phyloP scores from a whole-genome alignment of 1,284 basidiomycete genomes.

The Exobasidium rhododendri region DNA sequence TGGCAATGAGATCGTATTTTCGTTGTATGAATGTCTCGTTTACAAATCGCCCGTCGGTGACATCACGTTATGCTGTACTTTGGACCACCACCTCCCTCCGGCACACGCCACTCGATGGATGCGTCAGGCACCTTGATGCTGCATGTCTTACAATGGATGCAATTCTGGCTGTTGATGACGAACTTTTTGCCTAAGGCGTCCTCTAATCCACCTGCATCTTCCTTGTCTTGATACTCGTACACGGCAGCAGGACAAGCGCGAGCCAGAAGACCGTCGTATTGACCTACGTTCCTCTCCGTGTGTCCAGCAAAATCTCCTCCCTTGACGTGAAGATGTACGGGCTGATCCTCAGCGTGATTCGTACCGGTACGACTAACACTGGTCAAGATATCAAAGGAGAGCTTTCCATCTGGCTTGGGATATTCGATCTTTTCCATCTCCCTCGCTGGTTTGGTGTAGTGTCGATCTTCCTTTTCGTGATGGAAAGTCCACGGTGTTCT shows the following conservation, averaged over 20 bases:
- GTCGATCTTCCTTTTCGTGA: slow-evolving; percentile 68
- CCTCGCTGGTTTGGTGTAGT: slow-evolving; percentile 50
- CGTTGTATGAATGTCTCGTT: no score
- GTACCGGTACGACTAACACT: slow-evolving; percentile 87
- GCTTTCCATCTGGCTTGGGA: slow-evolving; percentile 80
- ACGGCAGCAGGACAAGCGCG: slow-evolving; percentile 92
- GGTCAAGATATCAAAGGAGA: slow-evolving; percentile 91
- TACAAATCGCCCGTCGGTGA: no score
- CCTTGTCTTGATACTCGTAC: slow-evolving; percentile 84
- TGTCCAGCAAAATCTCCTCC: slow-evolving; percentile 64
- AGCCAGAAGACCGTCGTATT: slow-evolving; percentile 82
- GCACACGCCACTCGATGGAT: slow-evolving; percentile 48
- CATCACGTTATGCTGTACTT: slow-evolving; percentile 49
- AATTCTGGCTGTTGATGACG: slow-evolving; percentile 70
- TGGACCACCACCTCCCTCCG: slow-evolving; percentile 53
- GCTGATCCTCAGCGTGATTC: slow-evolving; percentile 95
- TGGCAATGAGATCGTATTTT: no score
- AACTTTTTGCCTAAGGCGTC: slow-evolving; percentile 73
- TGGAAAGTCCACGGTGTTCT: slow-evolving; percentile 88
- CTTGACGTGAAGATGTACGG: slow-evolving; percentile 70
- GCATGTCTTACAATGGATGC: slow-evolving; percentile 55
- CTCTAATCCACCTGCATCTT: slow-evolving; percentile 62
- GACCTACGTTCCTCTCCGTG: slow-evolving; percentile 62
- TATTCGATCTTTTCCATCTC: slow-evolving; percentile 80
- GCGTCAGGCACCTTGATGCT: slow-evolving; percentile 52